Evolutionary conservation across 352 stramenopile species (phyloP), one percentile per base, ranked within the genome.

Genomic region (Globisporangium recalcitrans): DNA sequence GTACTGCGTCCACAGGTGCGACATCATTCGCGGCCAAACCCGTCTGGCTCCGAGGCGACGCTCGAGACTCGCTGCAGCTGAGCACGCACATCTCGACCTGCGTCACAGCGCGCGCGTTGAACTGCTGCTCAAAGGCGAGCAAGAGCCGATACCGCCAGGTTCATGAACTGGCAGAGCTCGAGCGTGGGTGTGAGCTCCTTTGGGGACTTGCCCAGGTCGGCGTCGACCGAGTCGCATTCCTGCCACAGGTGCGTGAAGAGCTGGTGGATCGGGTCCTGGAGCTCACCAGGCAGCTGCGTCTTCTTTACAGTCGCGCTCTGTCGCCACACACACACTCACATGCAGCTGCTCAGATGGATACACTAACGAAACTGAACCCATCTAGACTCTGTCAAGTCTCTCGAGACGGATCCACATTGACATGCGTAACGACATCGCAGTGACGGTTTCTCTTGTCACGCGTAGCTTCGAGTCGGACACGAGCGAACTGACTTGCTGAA

Each of bases 121-220:
- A 68, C 11, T 71, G 81, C 26, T 71, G 70, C 21, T 72, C 49
- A 51, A 76, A 80, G 52, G 84, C 73, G 54, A 83, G 75, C 2
- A 87, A 46, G 47, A 87, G 66, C 67, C 70, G 49, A 85, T 78
- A 49, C 83, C 75, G 14, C 75, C 78, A 82, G 52, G 52, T 77
- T 72, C 62, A 73, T 73, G 62, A 69, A 68, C 14, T 70, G 69
- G 55, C 65, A 85, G 1, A 82, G 42, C 3, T 72, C 70, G 13
- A 85, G 48, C 21, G 77, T 82, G 21, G 71, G 70, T 5, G 63
- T 71, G 16, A 84, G 71, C 29, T 82, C 73, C 6, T 62, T 51
- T 3, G 72, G 60, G 54, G 80, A 82, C 19, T 72, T 73, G 56
- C 52, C 57, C 1, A 76, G 32, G n/a, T 73, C 57, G 8, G 69